Conservation (phyloP, 495 filamentous ascomycete genomes). For the Acidomyces sp. region DNA sequence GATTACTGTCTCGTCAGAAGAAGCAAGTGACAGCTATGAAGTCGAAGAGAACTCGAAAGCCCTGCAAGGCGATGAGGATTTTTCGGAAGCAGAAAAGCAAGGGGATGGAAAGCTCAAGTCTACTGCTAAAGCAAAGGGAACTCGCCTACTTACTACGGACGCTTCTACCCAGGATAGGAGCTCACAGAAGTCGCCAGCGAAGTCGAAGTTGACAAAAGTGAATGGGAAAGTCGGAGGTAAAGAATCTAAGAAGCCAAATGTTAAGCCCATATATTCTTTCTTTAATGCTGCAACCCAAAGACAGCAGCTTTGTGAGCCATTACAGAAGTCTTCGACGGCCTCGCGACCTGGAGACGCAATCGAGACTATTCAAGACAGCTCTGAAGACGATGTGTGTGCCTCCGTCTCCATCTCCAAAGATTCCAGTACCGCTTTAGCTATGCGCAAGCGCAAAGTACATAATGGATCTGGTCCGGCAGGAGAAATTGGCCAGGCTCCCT, state of each 20-base stretch:
- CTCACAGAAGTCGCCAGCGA: slow-evolving; percentile 9
- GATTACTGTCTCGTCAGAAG: slow-evolving; percentile 33
- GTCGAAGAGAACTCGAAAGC: neutral
- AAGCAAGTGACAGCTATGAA: slow-evolving; percentile 28
- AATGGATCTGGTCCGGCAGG: neutral
- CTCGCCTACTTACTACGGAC: slow-evolving; percentile 1
- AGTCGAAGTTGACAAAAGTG: slow-evolving; percentile 3
- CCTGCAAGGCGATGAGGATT: slow-evolving; percentile 15
- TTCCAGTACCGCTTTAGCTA: slow-evolving; percentile 17
- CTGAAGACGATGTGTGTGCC: slow-evolving; percentile 19
- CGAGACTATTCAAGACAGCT: slow-evolving; percentile 36
- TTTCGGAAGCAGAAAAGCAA: slow-evolving; percentile 11
- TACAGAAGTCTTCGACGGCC: slow-evolving; percentile 23
- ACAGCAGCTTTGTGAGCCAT: slow-evolving; percentile 19
- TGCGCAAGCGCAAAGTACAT: slow-evolving; percentile 21
- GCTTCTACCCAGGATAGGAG: slow-evolving; percentile 1
- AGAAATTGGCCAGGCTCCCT: neutral
- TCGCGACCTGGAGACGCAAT: slow-evolving; percentile 19
- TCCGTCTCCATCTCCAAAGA: slow-evolving; percentile 9
- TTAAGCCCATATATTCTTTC: slow-evolving; percentile 32
- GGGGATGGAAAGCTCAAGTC: slow-evolving; percentile 8
- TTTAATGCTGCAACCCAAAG: slow-evolving; percentile 28
- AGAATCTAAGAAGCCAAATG: slow-evolving; percentile 16
- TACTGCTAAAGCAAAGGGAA: slow-evolving; percentile 2
- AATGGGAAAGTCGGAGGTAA: slow-evolving; percentile 6